Percentiles rank a stretch among this genome's conserved stretches.
These are phyloP conservation scores for Oryza officinalis DNA, from an alignment of 176 grass and related monocot species.

Conservation along the genomic window DNA sequence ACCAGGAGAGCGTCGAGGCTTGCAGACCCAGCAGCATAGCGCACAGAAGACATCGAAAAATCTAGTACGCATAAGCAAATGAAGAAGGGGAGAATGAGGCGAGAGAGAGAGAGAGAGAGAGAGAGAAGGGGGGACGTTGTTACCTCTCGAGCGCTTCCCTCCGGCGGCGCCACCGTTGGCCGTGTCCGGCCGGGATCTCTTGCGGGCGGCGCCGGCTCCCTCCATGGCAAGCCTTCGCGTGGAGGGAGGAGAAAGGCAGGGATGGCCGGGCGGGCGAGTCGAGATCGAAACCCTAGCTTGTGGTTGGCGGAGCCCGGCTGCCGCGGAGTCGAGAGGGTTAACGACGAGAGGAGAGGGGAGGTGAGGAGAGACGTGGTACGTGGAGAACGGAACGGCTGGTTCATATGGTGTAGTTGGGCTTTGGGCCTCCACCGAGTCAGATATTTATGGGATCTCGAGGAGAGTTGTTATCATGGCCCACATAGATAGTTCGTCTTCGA, in stretches of 20 bases:
- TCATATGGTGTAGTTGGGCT: not conserved
- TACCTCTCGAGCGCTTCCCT: slow-evolving; percentile 68
- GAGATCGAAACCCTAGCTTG: slow-evolving; percentile 44
- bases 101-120: not conserved
- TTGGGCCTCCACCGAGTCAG: not conserved
- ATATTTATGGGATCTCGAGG: no score
- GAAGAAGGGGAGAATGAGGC: not conserved
- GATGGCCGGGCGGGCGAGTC: not conserved
- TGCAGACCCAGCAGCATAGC: slow-evolving; percentile 17
- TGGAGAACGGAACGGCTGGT: not conserved
- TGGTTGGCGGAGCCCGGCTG: slow-evolving; percentile 4
- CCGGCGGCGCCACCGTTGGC: slow-evolving; percentile 44
- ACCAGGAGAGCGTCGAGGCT: not conserved
- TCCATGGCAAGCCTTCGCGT: slow-evolving; percentile 54
- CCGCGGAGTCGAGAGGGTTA: slow-evolving; percentile 21
- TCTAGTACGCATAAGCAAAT: not conserved
- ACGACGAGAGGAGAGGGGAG: not conserved
- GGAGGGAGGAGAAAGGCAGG: not conserved
- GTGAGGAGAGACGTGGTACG: not conserved
- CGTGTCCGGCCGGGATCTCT: slow-evolving; percentile 50
- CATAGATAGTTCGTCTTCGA: no score
- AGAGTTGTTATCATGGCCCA: no score
- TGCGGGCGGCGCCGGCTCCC: slow-evolving; percentile 40
- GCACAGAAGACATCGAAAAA: not conserved
- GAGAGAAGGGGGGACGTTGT: not conserved